These are phyloP conservation scores for Penicillium manginii DNA, from an alignment of 495 filamentous ascomycete genomes.

Conservation along the genomic window DNA sequence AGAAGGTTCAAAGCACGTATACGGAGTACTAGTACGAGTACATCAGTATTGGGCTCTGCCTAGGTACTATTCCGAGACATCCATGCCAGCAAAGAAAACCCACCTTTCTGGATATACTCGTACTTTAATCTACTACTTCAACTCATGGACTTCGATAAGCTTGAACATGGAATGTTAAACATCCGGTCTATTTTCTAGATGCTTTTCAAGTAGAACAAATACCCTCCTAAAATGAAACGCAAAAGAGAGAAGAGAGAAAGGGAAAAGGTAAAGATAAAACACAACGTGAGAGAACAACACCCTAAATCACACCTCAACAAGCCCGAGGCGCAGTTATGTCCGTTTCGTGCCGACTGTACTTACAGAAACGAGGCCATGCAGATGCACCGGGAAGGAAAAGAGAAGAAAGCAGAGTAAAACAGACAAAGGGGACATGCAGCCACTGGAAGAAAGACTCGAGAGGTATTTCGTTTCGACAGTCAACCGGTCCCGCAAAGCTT, in stretches of 20 bases:
- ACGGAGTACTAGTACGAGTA: no score
- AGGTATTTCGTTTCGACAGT: slow-evolving; percentile 28
- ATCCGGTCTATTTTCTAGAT: slow-evolving; percentile 34
- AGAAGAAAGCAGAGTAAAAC: slow-evolving; percentile 12
- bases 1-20: no score
- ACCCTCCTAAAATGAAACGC: slow-evolving; percentile 14
- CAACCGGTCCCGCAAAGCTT: slow-evolving; percentile 36
- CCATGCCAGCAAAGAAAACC: no score
- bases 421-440: slow-evolving; percentile 17
- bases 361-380: slow-evolving; percentile 33
- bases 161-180: slow-evolving; percentile 4
- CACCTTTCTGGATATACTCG: no score
- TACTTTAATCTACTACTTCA: neutral
- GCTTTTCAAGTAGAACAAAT: slow-evolving; percentile 30
- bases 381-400: slow-evolving; percentile 30
- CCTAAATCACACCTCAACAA: slow-evolving; percentile 32
- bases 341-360: slow-evolving; percentile 33
- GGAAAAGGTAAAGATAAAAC: slow-evolving; percentile 6
- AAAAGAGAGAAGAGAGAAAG: neutral
- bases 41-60: no score
- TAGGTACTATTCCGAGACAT: no score
- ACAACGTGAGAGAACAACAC: slow-evolving; percentile 12
- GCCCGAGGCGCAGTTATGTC: slow-evolving; percentile 31
- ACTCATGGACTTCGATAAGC: neutral
- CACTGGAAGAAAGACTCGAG: neutral